A percentile compares a stretch with the other conserved stretches of the same genome.
Evolutionary conservation across 352 stramenopile species (phyloP).

Genomic region (Phytophthora kernoviae): DNA sequence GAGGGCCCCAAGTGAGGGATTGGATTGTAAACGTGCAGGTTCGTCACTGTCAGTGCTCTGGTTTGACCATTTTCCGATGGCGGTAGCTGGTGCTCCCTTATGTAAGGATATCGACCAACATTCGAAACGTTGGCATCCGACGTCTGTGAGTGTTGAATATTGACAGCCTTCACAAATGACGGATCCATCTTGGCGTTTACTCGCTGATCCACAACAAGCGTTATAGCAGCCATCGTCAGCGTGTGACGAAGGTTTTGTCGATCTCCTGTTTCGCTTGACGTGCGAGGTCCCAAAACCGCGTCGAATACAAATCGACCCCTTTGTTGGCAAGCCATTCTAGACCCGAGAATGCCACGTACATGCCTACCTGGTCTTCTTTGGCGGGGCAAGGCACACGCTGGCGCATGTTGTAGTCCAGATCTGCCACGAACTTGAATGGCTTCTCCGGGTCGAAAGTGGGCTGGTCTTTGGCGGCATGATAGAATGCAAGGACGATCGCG

Average conservation of each 20-base stretch:
- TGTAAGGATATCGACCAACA: conserved; percentile 19
- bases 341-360: conserved; percentile 24
- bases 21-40: conserved; percentile 26
- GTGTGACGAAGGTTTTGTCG: conserved; percentile 10
- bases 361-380: conserved; percentile 26
- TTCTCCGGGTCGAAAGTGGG: conserved; percentile 1
- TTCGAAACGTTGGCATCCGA: conserved; percentile 24
- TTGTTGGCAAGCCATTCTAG: conserved; percentile 11
- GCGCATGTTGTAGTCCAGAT: conserved; percentile 43
- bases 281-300: conserved; percentile 47
- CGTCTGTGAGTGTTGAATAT: conserved; percentile 8
- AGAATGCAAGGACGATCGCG: conserved; percentile 18
- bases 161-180: conserved; percentile 17
- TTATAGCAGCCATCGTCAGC: conserved; percentile 12
- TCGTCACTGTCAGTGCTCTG: conserved; percentile 15
- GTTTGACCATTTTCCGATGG: neutral
- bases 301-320: conserved; percentile 23
- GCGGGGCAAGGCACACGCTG: conserved; percentile 24
- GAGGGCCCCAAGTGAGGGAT: conserved; percentile 37
- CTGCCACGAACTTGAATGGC: conserved; percentile 32
- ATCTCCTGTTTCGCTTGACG: conserved; percentile 30
- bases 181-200: conserved; percentile 18
- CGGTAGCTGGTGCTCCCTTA: conserved; percentile 9
- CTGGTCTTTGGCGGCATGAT: conserved; percentile 14
- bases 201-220: conserved; percentile 20